A percentile compares a stretch with the other conserved stretches of the same genome.
Evolutionary conservation across 768 basidiomycete genomes (phyloP).

Genomic region (Auriscalpium microsporum): DNA sequence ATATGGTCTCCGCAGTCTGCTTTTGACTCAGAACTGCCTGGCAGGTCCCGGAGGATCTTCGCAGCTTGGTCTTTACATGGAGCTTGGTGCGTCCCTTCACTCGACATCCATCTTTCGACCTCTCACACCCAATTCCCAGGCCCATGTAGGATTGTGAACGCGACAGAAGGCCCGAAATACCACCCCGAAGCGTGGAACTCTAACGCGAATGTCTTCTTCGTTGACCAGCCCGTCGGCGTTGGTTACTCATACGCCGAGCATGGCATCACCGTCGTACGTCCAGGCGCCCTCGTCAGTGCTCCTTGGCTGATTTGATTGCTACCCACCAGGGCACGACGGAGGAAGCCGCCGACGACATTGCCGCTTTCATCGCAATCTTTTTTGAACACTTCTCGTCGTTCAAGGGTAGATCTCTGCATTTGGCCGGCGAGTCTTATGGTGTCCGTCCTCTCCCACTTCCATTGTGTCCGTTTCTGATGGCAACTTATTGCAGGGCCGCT

Average conservation of each 20-base stretch:
- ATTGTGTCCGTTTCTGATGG: neutral
- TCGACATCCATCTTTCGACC: neutral
- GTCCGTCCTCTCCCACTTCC: constrained; percentile 22
- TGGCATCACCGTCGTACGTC: constrained; percentile 47
- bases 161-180: constrained; percentile 37
- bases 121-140: constrained; percentile 29
- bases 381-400: constrained; percentile 68
- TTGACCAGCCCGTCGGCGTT: constrained; percentile 32
- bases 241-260: constrained; percentile 42
- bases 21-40: neutral
- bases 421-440: constrained; percentile 42
- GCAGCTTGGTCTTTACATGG: constrained; percentile 34
- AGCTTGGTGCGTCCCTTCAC: constrained; percentile 52
- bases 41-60: constrained; percentile 21
- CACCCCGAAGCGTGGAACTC: constrained; percentile 62
- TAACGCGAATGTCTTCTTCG: constrained; percentile 50
- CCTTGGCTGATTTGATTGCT: neutral
- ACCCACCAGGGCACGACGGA: constrained; percentile 45
- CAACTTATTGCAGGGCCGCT: constrained; percentile 33
- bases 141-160: constrained; percentile 55
- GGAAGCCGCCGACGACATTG: constrained; percentile 62
- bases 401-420: constrained; percentile 45
- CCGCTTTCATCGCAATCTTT: constrained; percentile 63
- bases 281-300: neutral
- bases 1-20: constrained; percentile 19